Base-by-base conservation (phyloP, 2,329 filamentous ascomycete genomes). In the Epichloe typhina region DNA sequence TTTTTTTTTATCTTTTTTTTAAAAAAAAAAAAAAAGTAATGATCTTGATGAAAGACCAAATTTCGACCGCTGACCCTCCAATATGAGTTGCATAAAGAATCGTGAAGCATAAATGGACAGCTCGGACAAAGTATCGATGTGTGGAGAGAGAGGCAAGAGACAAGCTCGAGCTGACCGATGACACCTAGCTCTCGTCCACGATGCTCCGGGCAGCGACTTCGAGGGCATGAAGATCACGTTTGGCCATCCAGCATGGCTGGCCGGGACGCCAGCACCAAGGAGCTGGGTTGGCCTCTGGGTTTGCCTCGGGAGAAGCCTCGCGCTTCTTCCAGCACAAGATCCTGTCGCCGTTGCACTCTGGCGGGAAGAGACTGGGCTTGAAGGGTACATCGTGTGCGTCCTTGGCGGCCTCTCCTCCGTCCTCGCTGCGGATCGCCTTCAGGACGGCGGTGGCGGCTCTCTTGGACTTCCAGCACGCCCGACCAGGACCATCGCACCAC, bases 231-330 rank as follows among this genome's bases (percentile, higher is more conserved):
- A 66, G 50, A 38, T 62, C 62, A 44, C 70, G 66, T 57, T 65
- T 64, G 52, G 66, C 69, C 55, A 62, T 66, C 64, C 65, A 66
- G 67, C 73, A 76, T 19, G 64, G 56, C 56, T 69, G 61, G 52
- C 72, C 71, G 39, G 49, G 42, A 36, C 61, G 58, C 55, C 61
- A 56, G 59, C 70, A 72, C 51, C 60, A 61, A 23, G 58, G 56
- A 51, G 53, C 56, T 23, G 58, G 52, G 49, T 58, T 58, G 42
- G 57, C 56, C 19, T 58, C 55, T 40, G 51, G 53, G 50, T 13
- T 26, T 4, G 64, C 58, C 11, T 45, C 33, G 31, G 46, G 35
- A 17, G 58, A 48, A 13, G 54, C 54, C 31, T 58, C 51, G 31
- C 55, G 52, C 39, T 52, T 52, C 50, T 52, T 52, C 50, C 46